A percentile compares a stretch with the other conserved stretches of the same genome.
Evolutionary conservation across 306 rosid genomes (phyloP).

Genomic region (Trifolium subterraneum): DNA sequence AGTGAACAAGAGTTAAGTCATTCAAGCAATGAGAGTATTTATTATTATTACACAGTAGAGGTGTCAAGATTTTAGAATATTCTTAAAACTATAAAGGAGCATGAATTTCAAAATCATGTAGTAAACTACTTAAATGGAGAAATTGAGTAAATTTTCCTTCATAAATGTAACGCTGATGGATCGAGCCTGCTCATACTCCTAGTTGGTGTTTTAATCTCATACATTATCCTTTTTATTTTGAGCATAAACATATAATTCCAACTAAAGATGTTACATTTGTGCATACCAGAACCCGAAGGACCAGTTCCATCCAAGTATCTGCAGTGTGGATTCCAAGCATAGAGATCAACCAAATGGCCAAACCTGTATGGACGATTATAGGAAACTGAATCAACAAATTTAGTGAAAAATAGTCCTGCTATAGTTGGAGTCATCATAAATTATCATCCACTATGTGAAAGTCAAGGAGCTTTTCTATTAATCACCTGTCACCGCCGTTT

Average conservation of each 20-base stretch:
- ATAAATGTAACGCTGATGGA: not conserved
- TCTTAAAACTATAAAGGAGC: constrained; percentile 24
- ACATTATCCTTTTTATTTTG: constrained; percentile 14
- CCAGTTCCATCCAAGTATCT: constrained; percentile 85
- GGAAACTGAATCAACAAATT: constrained; percentile 14
- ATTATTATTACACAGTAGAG: constrained; percentile 8
- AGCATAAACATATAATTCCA: constrained; percentile 29
- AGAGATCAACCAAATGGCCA: constrained; percentile 90
- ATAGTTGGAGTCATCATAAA: constrained; percentile 31
- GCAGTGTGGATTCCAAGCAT: constrained; percentile 97
- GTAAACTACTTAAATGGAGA: constrained; percentile 4
- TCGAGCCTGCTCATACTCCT: constrained; percentile 11
- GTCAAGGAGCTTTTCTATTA: constrained; percentile 22
- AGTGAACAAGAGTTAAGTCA: constrained; percentile 28
- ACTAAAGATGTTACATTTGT: constrained; percentile 16
- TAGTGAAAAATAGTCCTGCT: not conserved
- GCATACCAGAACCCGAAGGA: constrained; percentile 70
- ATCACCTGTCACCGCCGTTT: constrained; percentile 86
- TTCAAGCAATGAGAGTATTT: constrained; percentile 30
- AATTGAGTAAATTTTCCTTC: constrained; percentile 20
- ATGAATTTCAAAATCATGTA: constrained; percentile 8
- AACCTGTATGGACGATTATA: constrained; percentile 57
- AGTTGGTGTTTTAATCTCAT: constrained; percentile 13
- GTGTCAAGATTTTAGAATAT: constrained; percentile 28
- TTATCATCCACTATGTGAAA: constrained; percentile 27